phyloP scores from a whole-genome alignment of 805 yeast species.

The Saturnispora gosingensis region DNA sequence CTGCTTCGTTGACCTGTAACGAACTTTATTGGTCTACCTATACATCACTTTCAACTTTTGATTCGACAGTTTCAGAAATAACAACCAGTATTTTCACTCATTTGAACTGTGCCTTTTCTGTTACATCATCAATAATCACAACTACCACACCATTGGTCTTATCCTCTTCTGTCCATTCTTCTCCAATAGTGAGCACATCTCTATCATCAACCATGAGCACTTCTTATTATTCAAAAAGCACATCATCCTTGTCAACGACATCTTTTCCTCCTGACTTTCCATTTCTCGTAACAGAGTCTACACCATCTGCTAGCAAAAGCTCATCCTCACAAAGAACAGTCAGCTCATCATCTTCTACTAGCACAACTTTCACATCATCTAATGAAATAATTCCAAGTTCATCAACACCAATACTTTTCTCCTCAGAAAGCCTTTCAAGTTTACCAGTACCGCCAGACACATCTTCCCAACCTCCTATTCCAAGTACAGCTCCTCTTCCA shows the following conservation, averaged over 20 bases:
- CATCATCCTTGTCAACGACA: conserved; percentile 4
- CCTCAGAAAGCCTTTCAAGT: background rate
- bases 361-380: too few species aligned
- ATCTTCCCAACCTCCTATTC: background rate
- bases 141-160: background rate
- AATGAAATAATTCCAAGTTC: too few species aligned
- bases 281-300: background rate
- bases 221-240: background rate
- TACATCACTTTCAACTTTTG: background rate
- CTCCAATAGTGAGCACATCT: background rate
- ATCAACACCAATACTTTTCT: background rate
- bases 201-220: conserved; percentile 2
- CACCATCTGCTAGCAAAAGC: background rate
- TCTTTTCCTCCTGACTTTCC: background rate
- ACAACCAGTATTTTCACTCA: conserved; percentile 3
- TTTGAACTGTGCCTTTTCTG: background rate
- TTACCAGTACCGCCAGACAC: background rate
- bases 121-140: background rate
- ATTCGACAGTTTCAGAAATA: background rate
- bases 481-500: background rate
- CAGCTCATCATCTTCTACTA: too few species aligned
- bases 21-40: conserved; percentile 1
- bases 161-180: background rate
- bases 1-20: background rate
- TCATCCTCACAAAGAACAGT: too few species aligned